phyloP scores from a whole-genome alignment of 768 basidiomycete species.

The Tulasnella sp. region DNA sequence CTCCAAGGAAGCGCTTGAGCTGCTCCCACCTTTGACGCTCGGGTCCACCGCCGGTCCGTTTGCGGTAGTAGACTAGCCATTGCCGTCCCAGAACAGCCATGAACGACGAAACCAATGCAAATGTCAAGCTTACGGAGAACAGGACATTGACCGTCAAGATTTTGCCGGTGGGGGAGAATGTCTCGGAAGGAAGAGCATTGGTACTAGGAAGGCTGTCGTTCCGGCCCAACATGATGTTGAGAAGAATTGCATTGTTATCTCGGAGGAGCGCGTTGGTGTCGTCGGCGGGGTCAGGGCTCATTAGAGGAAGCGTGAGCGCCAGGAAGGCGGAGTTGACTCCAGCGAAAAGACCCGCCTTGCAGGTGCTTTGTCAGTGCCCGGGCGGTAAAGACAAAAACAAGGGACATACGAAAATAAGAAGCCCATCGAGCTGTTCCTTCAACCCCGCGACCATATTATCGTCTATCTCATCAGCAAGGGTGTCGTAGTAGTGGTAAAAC shows the following conservation, averaged over 20 bases:
- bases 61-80: neutral
- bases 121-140: neutral
- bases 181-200: neutral
- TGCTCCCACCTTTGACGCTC: neutral
- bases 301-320: neutral
- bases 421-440: neutral
- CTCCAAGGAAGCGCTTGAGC: neutral
- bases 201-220: neutral
- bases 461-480: neutral
- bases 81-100: neutral
- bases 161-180: neutral
- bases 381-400: neutral
- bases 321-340: neutral
- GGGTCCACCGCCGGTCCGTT: neutral
- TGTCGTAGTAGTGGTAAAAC: neutral
- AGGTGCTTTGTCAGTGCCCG: neutral
- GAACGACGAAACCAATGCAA: neutral
- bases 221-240: neutral
- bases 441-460: neutral
- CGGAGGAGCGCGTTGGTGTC: neutral
- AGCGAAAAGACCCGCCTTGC: constrained; percentile 2
- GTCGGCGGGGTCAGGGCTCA: neutral
- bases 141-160: neutral
- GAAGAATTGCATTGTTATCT: neutral
- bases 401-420: neutral